Evolutionary conservation across 352 stramenopile genomes (phyloP).

Genomic region (Peronospora belbahrii): DNA sequence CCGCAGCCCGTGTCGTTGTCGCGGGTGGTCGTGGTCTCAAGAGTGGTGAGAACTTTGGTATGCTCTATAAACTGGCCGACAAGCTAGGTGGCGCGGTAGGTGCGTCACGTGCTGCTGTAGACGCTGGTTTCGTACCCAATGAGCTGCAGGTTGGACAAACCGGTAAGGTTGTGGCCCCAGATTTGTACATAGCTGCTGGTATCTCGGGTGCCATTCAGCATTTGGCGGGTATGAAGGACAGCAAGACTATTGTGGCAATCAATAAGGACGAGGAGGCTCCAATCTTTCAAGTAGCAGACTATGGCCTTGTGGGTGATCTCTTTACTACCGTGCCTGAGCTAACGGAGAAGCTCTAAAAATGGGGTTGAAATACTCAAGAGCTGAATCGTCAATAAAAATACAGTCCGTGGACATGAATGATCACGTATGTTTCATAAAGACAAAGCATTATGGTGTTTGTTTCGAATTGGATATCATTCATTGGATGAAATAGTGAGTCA

Average conservation of each 20-base stretch:
- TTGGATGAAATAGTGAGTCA: too few species aligned
- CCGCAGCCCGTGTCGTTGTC: constrained; percentile 91
- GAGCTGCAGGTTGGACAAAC: constrained; percentile 99
- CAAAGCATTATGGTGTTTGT: too few species aligned
- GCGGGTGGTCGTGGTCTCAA: constrained; percentile 95
- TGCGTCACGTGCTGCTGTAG: constrained; percentile 95
- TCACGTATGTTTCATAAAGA: too few species aligned
- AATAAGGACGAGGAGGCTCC: constrained; percentile 99
- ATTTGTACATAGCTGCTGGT: constrained; percentile 95
- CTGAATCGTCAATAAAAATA: too few species aligned
- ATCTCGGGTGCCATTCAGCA: constrained; percentile 99
- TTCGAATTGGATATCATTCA: too few species aligned
- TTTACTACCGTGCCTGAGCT: constrained; percentile 97
- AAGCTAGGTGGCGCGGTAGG: constrained; percentile 97
- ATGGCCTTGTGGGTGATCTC: constrained; percentile 96
- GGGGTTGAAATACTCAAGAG: too few species aligned
- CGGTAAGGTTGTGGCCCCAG: constrained; percentile 96
- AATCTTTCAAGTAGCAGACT: constrained; percentile 99
- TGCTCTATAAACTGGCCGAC: constrained; percentile 96
- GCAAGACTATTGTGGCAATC: constrained; percentile 99
- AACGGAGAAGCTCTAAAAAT: constrained; percentile 93
- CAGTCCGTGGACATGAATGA: too few species aligned
- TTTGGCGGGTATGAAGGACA: constrained; percentile 99
- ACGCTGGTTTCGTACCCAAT: constrained; percentile 97
- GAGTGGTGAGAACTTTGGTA: constrained; percentile 95